These are phyloP conservation scores for Komagataella pastoris DNA, from an alignment of 805 yeast species.

Conservation along the genomic window DNA sequence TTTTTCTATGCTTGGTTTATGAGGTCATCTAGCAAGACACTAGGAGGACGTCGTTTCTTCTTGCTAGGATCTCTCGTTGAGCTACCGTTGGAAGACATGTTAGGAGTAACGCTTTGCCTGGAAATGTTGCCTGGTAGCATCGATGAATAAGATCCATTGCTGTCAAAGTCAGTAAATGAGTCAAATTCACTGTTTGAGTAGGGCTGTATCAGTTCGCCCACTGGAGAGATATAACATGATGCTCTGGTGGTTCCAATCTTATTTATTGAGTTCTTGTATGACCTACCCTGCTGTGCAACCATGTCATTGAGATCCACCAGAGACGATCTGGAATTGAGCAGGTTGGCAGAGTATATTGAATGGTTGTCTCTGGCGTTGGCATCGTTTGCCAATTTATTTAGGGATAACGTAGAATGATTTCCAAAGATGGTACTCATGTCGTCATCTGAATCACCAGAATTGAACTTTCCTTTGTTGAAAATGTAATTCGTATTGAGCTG, in stretches of 20 bases:
- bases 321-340: background rate
- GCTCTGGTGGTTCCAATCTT: background rate
- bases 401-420: background rate
- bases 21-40: background rate
- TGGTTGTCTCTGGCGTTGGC: background rate
- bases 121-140: background rate
- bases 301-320: background rate
- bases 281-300: background rate
- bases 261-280: background rate
- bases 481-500: slow-evolving; percentile 1
- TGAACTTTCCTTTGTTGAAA: slow-evolving; percentile 4
- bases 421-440: background rate
- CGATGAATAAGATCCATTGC: background rate
- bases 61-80: background rate
- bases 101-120: background rate
- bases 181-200: background rate
- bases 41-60: background rate
- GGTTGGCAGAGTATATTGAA: background rate
- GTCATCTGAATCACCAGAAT: background rate
- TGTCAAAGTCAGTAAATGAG: background rate
- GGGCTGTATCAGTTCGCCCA: background rate
- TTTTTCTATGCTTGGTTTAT: background rate
- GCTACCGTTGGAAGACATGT: background rate
- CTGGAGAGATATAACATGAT: background rate
- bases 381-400: background rate